These are phyloP conservation scores for Nemania diffusa DNA, from an alignment of 2,329 filamentous ascomycete species.

Conservation along the genomic window DNA sequence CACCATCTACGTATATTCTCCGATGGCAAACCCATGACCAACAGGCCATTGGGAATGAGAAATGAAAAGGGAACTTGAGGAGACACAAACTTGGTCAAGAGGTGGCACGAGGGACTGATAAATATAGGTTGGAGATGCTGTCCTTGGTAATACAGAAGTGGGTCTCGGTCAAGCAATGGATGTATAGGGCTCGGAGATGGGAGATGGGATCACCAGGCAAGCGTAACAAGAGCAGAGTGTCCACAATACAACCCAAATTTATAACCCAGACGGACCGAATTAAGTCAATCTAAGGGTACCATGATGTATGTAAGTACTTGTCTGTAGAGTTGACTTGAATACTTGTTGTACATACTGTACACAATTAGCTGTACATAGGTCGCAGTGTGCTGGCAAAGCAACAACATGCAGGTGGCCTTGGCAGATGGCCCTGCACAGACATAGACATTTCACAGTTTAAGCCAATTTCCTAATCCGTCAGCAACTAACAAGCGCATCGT, in stretches of 20 bases:
- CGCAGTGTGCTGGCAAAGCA: conserved; percentile 34
- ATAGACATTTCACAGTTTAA: conserved; percentile 29
- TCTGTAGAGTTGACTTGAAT: not conserved
- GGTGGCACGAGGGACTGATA: conserved; percentile 15
- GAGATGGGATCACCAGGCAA: conserved; percentile 17
- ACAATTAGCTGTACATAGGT: conserved; percentile 12
- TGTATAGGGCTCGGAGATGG: conserved; percentile 21
- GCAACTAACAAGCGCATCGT: conserved; percentile 22
- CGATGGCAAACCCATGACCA: not conserved
- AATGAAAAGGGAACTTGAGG: not conserved
- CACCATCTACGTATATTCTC: conserved; percentile 9
- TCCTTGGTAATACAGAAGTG: conserved; percentile 27
- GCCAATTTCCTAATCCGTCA: conserved; percentile 39
- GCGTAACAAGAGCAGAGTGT: conserved; percentile 20
- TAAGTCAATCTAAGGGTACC: conserved; percentile 7
- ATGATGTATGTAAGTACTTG: conserved; percentile 6
- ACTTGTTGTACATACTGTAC: conserved; percentile 22
- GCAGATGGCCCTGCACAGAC: conserved; percentile 37
- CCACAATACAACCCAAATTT: conserved; percentile 33
- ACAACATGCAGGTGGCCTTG: conserved; percentile 40
- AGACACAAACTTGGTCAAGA: not conserved
- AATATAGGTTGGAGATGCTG: conserved; percentile 24
- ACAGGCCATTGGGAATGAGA: not conserved
- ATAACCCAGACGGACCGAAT: conserved; percentile 6
- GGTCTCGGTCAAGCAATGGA: conserved; percentile 38